phyloP scores from a whole-genome alignment of 169 alveolate species.

The Eimeria zaria region DNA sequence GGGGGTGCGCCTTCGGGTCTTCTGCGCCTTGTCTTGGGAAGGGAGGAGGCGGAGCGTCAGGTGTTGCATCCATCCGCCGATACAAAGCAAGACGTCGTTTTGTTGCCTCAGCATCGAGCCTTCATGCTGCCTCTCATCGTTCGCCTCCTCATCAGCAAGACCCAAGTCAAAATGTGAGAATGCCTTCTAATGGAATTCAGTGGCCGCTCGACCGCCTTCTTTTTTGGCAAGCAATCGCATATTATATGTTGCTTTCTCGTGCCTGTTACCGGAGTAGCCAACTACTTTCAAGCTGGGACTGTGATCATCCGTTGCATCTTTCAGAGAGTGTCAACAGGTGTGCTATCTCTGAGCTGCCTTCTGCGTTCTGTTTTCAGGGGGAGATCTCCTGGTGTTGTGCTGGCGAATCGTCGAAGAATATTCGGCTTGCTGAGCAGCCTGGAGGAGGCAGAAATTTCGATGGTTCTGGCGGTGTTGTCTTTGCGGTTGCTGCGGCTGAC shows the following conservation, averaged over 20 bases:
- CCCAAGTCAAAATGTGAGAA: constrained; percentile 36
- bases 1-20: constrained; percentile 62
- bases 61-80: constrained; percentile 19
- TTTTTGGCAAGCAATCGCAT: not conserved
- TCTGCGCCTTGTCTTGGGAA: constrained; percentile 56
- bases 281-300: not conserved
- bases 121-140: constrained; percentile 62
- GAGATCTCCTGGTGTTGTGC: constrained; percentile 31
- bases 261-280: not conserved
- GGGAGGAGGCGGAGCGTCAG: constrained; percentile 38
- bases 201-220: not conserved
- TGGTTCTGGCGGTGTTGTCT: constrained; percentile 57
- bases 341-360: not conserved
- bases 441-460: constrained; percentile 40
- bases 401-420: constrained; percentile 57
- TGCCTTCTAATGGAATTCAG: not conserved
- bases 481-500: constrained; percentile 50
- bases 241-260: not conserved
- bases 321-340: not conserved
- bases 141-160: constrained; percentile 65
- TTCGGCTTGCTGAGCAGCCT: constrained; percentile 65
- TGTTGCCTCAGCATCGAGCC: constrained; percentile 44
- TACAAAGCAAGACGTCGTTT: constrained; percentile 28
- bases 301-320: not conserved
- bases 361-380: constrained; percentile 46